Conservation (phyloP, 768 basidiomycete genomes). For the Naganishia onofrii region DNA sequence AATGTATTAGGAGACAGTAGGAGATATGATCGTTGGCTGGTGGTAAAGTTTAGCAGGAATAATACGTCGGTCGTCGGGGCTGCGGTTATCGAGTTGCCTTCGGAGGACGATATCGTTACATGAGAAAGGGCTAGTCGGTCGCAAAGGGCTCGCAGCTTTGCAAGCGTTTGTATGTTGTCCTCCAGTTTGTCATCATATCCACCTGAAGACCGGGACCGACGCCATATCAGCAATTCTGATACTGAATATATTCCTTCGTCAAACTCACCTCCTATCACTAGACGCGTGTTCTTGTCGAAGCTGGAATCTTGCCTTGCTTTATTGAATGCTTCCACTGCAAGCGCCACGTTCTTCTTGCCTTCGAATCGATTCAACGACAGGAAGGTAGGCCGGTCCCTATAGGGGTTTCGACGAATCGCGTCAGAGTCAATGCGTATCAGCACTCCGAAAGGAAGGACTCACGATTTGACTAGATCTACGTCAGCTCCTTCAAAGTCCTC, state of each 20-base stretch:
- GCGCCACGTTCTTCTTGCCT: conserved; percentile 81
- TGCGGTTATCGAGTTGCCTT: conserved; percentile 1
- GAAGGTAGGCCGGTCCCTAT: conserved; percentile 67
- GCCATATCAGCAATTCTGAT: neutral
- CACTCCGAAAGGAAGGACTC: conserved; percentile 19
- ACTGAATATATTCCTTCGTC: neutral
- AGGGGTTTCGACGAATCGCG: neutral
- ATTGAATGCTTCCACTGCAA: conserved; percentile 75
- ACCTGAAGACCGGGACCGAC: conserved; percentile 56
- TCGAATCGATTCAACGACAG: conserved; percentile 91
- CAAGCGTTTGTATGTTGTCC: conserved; percentile 73
- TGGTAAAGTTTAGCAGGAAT: conserved; percentile 89
- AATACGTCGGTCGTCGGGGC: conserved; percentile 57
- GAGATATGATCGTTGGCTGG: conserved; percentile 75
- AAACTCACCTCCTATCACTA: conserved; percentile 71
- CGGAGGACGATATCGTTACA: conserved; percentile 33
- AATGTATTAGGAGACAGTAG: conserved; percentile 66
- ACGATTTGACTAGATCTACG: conserved; percentile 52
- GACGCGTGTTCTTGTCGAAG: conserved; percentile 59
- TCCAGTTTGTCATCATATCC: conserved; percentile 84
- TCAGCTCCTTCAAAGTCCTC: conserved; percentile 56
- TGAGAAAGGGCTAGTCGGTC: conserved; percentile 59
- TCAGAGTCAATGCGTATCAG: neutral
- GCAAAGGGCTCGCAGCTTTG: conserved; percentile 62
- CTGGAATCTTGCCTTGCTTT: conserved; percentile 52